Percentiles rank a stretch among this genome's conserved stretches.
Evolutionary conservation across 108 stramenopile genomes (phyloP).

Genomic region (Nannochloropsis oceanica): DNA sequence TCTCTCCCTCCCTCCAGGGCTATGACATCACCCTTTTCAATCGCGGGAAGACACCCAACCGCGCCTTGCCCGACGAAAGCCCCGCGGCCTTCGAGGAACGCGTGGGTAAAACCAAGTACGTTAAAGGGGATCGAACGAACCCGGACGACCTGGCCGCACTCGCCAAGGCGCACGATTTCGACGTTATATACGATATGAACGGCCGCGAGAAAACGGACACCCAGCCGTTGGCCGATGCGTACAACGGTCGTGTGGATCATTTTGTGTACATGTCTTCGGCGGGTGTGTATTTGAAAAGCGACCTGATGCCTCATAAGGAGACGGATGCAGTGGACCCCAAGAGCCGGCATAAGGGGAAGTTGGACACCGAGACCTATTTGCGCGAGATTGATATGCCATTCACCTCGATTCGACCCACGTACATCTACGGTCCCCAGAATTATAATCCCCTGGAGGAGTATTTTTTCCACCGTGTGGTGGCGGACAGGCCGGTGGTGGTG

Average conservation of each 20-base stretch:
- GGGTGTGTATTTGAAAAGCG: slow-evolving; percentile 26
- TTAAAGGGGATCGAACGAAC: background rate
- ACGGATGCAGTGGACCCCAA: slow-evolving; percentile 11
- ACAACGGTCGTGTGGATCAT: slow-evolving; percentile 18
- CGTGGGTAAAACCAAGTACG: background rate
- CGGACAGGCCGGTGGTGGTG: slow-evolving; percentile 8
- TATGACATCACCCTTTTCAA: slow-evolving; percentile 29
- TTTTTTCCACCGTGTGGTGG: slow-evolving; percentile 27
- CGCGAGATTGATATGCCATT: background rate
- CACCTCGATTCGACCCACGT: background rate
- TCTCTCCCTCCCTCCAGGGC: background rate
- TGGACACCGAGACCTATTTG: slow-evolving; percentile 22
- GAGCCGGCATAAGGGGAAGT: slow-evolving; percentile 25
- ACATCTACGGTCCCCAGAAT: slow-evolving; percentile 28
- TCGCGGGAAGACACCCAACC: slow-evolving; percentile 27
- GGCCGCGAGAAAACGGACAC: slow-evolving; percentile 20
- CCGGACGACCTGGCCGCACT: background rate
- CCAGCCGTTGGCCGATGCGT: slow-evolving; percentile 16
- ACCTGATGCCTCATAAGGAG: slow-evolving; percentile 26
- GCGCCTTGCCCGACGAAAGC: slow-evolving; percentile 20
- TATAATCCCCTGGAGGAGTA: slow-evolving; percentile 33
- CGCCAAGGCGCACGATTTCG: slow-evolving; percentile 5
- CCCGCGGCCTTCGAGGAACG: slow-evolving; percentile 16
- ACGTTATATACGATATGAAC: slow-evolving; percentile 33
- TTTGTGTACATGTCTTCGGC: slow-evolving; percentile 29